Evolutionary conservation across 345 rosid genomes (phyloP).

Genomic region (Dipteronia sinensis): DNA sequence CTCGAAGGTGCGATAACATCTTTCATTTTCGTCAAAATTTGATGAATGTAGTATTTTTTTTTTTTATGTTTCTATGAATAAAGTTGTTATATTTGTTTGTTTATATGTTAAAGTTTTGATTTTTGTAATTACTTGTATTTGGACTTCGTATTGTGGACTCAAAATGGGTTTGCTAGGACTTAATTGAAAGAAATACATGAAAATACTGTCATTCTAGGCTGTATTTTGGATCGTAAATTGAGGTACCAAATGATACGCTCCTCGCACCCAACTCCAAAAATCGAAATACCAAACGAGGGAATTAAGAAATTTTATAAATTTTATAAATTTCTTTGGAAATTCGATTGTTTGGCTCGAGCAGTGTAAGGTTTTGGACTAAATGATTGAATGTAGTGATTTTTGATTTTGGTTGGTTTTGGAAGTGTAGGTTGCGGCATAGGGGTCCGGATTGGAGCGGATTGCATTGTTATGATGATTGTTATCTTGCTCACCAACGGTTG

Average conservation of each 20-base stretch:
- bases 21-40: background rate
- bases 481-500: slow-evolving; percentile 79
- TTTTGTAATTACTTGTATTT: background rate
- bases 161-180: background rate
- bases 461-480: slow-evolving; percentile 65
- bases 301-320: no score
- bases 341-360: background rate
- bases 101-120: background rate
- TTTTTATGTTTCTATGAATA: no score
- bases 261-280: background rate
- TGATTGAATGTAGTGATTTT: background rate
- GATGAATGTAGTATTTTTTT: no score
- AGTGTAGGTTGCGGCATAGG: slow-evolving; percentile 66
- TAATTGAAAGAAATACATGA: background rate
- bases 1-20: slow-evolving; percentile 50
- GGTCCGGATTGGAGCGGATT: slow-evolving; percentile 92
- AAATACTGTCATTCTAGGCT: background rate
- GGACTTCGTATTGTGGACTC: background rate
- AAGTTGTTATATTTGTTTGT: background rate
- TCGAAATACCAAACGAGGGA: no score
- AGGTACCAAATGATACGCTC: background rate
- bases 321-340: no score
- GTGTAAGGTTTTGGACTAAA: background rate
- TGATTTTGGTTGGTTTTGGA: slow-evolving; percentile 1
- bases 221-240: background rate